These are phyloP conservation scores for Leccinum barrowsii DNA, from an alignment of 768 basidiomycete genomes.

Conservation along the genomic window DNA sequence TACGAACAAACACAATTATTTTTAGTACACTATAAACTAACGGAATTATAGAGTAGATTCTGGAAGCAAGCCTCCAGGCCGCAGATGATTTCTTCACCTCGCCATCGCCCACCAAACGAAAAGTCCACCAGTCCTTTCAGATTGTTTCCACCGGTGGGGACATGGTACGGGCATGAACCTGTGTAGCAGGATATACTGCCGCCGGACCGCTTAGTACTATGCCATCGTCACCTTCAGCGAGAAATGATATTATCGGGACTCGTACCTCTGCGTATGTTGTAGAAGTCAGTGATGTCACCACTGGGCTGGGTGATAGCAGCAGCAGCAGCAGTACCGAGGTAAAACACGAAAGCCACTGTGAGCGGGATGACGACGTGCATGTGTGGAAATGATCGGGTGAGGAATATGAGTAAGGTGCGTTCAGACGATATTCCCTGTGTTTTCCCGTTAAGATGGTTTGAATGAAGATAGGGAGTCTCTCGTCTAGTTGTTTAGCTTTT, in stretches of 20 bases:
- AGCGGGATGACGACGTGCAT: not conserved
- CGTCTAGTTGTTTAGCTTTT: not conserved
- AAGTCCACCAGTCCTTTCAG: not conserved
- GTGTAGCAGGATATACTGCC: not conserved
- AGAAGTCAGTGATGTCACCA: not conserved
- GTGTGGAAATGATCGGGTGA: not conserved
- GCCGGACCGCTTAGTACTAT: not conserved
- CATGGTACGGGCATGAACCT: too few relatives aligned
- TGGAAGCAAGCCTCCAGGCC: not conserved
- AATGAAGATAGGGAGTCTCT: not conserved
- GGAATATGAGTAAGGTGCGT: not conserved
- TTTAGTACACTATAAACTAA: not conserved
- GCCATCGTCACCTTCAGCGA: not conserved
- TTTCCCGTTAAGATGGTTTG: not conserved
- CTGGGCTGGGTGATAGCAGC: not conserved
- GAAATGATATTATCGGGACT: not conserved
- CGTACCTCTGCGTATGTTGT: not conserved
- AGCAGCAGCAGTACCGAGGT: not conserved
- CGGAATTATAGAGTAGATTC: not conserved
- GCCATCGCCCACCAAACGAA: not conserved
- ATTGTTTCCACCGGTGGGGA: not conserved
- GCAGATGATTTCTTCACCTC: not conserved
- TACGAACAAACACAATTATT: not conserved
- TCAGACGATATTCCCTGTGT: not conserved
- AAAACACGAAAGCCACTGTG: not conserved